Evolutionary conservation across 2,329 filamentous ascomycete genomes (phyloP), one percentile per base, ranked within the genome.

Genomic region (Fusarium clavum): DNA sequence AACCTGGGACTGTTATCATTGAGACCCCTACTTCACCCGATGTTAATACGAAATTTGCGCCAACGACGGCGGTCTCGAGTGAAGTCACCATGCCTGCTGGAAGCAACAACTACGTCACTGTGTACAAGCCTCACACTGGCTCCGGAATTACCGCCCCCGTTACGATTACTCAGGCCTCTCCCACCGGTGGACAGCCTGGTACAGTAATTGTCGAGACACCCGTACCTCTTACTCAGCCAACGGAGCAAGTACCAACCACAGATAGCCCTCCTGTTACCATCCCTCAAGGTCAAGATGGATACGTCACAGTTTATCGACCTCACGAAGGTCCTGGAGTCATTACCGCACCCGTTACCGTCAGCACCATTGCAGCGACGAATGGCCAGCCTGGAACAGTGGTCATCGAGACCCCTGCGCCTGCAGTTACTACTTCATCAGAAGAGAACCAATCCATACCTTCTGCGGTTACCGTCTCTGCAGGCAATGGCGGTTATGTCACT

Each of bases 201-300:
- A 69, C 66, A 3, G 66, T 69, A 20, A 67, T 69, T 13, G 62
- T 69, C 9, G 67, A 69, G 56, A 69, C 67, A 5, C 67, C 67
- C 27, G 67, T n/a, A 13, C 57, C 57, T 8, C 57, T 48, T 13
- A 20, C 20, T n/a, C 44, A 46, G 32, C 14, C 57, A 12, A 22
- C 29, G 7, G 14, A 16, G 8, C 30, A 32, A 16, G 30, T 5
- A 16, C 30, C 14, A 2, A 56, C 55, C 8, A 66, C 61, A 27
- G 45, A 29, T 8, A 61, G 24, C 13, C 54, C 64, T 11, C 58
- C 64, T 8, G 49, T 59, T 10, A 68, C 67, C 4, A 66, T 67
- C 56, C 54, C 67, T 40, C 67, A 70, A 43, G 67, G 62, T 8
- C 52, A 69, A 18, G 61, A 69, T 30, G 61, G 56, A 9, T 69